Conservation (phyloP, 2,329 filamentous ascomycete genomes). For the Aspergillus candidus region DNA sequence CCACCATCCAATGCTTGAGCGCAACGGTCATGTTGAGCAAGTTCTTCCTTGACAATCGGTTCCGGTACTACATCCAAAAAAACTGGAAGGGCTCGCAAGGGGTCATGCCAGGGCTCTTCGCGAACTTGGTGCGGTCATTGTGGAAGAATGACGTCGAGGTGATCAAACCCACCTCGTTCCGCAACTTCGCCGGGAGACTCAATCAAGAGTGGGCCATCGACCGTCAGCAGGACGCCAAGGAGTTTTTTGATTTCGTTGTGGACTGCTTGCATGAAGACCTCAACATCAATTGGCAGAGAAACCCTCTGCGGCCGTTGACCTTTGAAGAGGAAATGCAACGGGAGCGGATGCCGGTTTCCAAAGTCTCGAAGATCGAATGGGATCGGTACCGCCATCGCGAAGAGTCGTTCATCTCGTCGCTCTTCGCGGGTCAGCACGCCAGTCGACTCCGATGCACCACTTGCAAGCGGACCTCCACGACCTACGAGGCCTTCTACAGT, state of each 20-base stretch:
- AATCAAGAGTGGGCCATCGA: constrained; percentile 64
- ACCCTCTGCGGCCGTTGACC: constrained; percentile 53
- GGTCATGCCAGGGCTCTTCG: constrained; percentile 56
- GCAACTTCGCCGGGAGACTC: constrained; percentile 59
- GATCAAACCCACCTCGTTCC: constrained; percentile 55
- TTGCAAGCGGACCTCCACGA: constrained; percentile 58
- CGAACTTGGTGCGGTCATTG: constrained; percentile 55
- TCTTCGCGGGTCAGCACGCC: constrained; percentile 69
- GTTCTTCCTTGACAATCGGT: constrained; percentile 61
- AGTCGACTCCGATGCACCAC: constrained; percentile 56
- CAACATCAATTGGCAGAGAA: constrained; percentile 59
- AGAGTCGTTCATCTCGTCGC: constrained; percentile 67
- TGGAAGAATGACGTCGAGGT: constrained; percentile 55
- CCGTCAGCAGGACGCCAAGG: constrained; percentile 83
- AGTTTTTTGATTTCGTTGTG: constrained; percentile 79
- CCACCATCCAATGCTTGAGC: constrained; percentile 76
- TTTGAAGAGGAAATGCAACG: constrained; percentile 55
- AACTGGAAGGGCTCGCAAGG: constrained; percentile 63
- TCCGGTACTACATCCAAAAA: constrained; percentile 52
- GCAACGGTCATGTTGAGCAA: constrained; percentile 59
- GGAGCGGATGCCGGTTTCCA: constrained; percentile 55
- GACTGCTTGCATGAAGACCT: constrained; percentile 81
- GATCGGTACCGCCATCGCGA: constrained; percentile 61
- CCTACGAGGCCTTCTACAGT: constrained; percentile 65
- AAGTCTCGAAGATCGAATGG: constrained; percentile 72